Conservation (phyloP, 257 asterid genomes). For the Solanum sitiens region DNA sequence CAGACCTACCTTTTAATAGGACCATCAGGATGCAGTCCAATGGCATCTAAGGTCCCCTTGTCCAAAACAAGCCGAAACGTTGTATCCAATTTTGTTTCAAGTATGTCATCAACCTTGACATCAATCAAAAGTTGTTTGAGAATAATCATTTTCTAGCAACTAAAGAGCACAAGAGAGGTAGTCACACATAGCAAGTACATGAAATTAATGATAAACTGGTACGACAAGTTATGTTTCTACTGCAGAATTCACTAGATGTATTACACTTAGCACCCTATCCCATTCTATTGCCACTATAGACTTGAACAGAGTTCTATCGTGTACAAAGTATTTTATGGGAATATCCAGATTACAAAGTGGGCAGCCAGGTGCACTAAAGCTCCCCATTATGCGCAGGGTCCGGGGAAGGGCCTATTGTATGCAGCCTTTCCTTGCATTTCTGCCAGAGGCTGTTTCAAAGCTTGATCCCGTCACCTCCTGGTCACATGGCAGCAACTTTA, state of each 20-base stretch:
- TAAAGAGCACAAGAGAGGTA: neutral
- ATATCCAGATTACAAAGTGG: neutral
- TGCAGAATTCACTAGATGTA: neutral
- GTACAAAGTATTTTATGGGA: neutral
- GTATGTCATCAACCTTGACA: slow-evolving; percentile 83
- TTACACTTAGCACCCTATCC: neutral
- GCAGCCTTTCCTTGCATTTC: too few species aligned
- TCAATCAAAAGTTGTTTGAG: neutral
- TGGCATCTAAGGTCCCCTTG: slow-evolving; percentile 95
- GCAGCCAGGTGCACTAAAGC: too few species aligned
- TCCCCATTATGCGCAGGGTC: too few species aligned
- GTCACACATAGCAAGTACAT: neutral
- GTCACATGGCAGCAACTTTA: too few species aligned
- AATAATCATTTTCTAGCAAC: neutral
- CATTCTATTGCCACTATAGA: neutral
- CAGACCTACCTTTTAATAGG: slow-evolving; percentile 61
- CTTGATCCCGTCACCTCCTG: too few species aligned
- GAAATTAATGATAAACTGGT: neutral
- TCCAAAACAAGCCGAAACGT: slow-evolving; percentile 82
- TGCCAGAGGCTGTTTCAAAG: too few species aligned
- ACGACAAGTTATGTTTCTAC: neutral
- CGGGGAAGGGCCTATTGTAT: too few species aligned
- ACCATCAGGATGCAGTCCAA: slow-evolving; percentile 98
- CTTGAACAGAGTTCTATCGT: neutral
- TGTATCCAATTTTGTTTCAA: slow-evolving; percentile 74